phyloP scores from a whole-genome alignment of 352 stramenopile genomes.

The Stephanocyclus meneghinianus region DNA sequence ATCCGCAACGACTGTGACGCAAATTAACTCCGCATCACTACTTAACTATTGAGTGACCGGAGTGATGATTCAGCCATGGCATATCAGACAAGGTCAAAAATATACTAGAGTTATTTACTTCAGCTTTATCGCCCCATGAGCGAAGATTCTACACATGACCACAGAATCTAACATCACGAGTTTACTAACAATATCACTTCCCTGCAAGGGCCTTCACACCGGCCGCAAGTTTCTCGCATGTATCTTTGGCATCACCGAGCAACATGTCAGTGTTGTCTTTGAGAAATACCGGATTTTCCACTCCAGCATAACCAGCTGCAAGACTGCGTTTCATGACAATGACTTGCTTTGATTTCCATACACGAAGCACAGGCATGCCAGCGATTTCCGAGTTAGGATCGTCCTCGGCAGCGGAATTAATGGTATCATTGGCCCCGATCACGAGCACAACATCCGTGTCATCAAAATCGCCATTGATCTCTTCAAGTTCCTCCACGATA shows the following conservation, averaged over 20 bases:
- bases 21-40: too few species aligned
- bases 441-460: conserved; percentile 85
- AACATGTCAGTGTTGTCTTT: conserved; percentile 91
- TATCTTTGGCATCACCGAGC: conserved; percentile 90
- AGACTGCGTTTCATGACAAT: conserved; percentile 91
- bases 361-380: conserved; percentile 91
- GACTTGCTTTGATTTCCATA: conserved; percentile 89
- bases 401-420: conserved; percentile 89
- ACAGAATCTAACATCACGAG: too few species aligned
- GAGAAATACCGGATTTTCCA: conserved; percentile 92
- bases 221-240: conserved; percentile 76
- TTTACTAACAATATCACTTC: too few species aligned
- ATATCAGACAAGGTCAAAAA: too few species aligned
- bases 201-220: conserved; percentile 30
- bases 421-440: conserved; percentile 91
- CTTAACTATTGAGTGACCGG: too few species aligned
- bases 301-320: conserved; percentile 88
- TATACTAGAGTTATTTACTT: too few species aligned
- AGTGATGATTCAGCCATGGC: too few species aligned
- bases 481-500: conserved; percentile 91
- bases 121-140: too few species aligned
- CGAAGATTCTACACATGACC: too few species aligned
- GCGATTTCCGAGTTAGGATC: conserved; percentile 90
- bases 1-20: too few species aligned
- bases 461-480: conserved; percentile 85